These are phyloP conservation scores for Corylus heterophylla DNA, from an alignment of 306 rosid genomes.

Conservation along the genomic window DNA sequence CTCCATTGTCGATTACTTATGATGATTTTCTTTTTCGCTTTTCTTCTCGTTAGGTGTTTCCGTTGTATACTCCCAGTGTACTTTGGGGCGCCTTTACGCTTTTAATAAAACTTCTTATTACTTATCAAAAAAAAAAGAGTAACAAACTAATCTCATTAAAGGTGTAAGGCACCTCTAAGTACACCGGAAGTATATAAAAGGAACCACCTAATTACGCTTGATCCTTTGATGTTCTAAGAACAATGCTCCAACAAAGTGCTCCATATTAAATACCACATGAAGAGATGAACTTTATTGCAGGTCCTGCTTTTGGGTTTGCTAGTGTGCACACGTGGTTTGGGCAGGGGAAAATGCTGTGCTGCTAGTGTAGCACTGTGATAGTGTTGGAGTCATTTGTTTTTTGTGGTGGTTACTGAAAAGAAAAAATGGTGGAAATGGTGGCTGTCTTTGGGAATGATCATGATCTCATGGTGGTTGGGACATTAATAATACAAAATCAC, in stretches of 20 bases:
- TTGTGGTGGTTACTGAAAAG: background rate
- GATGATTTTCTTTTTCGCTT: too few species aligned
- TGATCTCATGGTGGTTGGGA: background rate
- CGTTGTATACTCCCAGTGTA: too few species aligned
- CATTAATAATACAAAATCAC: background rate
- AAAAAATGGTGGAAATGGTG: background rate
- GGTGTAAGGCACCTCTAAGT: too few species aligned
- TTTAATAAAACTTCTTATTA: too few species aligned
- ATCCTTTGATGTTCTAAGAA: background rate
- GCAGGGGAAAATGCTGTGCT: background rate
- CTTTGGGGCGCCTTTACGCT: too few species aligned
- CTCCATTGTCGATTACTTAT: too few species aligned
- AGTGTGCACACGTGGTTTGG: background rate
- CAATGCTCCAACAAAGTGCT: background rate
- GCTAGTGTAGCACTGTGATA: background rate
- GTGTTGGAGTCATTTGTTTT: background rate
- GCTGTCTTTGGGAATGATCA: background rate
- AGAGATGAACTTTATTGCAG: background rate
- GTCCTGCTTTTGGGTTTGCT: background rate
- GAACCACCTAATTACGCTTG: background rate
- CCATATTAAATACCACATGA: background rate
- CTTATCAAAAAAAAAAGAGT: too few species aligned
- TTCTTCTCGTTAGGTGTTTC: too few species aligned
- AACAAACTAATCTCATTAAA: too few species aligned
- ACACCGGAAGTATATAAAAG: too few species aligned